A percentile compares a stretch with the other conserved stretches of the same genome.
phyloP scores from a whole-genome alignment of 2,329 filamentous ascomycete species.

The Trichocomaceae sp. region DNA sequence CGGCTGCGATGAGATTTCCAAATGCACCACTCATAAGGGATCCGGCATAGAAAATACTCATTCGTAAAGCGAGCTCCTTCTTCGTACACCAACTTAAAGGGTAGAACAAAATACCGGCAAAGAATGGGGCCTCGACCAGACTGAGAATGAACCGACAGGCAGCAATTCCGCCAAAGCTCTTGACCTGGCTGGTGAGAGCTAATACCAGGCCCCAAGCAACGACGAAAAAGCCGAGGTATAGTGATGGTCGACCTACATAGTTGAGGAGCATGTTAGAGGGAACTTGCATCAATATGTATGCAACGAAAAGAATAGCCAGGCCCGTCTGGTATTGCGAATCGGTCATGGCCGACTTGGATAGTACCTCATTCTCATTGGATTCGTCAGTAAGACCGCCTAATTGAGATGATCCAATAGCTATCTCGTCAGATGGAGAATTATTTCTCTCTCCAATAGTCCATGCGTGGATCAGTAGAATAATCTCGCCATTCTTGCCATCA shows the following conservation, averaged over 20 bases:
- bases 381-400: no score
- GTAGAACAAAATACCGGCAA: constrained; percentile 44
- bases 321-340: constrained; percentile 36
- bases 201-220: constrained; percentile 43
- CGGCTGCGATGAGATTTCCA: constrained; percentile 49
- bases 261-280: constrained; percentile 43
- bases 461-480: no score
- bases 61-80: constrained; percentile 46
- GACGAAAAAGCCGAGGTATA: constrained; percentile 42
- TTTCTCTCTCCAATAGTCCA: no score
- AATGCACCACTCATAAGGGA: constrained; percentile 47
- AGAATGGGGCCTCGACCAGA: constrained; percentile 43
- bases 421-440: no score
- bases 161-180: constrained; percentile 37
- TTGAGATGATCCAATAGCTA: no score
- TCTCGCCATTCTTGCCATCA: no score
- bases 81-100: constrained; percentile 50
- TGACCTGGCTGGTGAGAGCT: constrained; percentile 38
- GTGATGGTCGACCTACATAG: constrained; percentile 37
- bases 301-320: constrained; percentile 40
- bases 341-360: no score
- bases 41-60: constrained; percentile 49
- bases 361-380: no score
- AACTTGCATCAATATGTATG: constrained; percentile 42
- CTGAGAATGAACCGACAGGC: constrained; percentile 43